Evolutionary conservation across 164 flowering plant genomes (phyloP), one percentile per base, ranked within the genome.

Genomic region (Nymphaea thermarum): DNA sequence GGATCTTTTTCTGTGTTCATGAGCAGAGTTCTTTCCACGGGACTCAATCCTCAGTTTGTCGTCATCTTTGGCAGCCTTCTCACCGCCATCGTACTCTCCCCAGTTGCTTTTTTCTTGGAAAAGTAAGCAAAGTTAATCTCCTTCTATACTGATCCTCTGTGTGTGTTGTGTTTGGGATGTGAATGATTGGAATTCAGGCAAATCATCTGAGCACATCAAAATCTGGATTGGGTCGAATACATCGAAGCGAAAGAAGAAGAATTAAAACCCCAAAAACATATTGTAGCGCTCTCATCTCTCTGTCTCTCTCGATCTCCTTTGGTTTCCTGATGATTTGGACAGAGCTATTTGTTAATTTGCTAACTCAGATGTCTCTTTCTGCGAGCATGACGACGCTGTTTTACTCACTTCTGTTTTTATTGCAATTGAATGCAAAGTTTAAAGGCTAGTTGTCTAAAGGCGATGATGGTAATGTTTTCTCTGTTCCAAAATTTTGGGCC

Each of bases 61-160:
- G 44, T 73, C 51, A 66, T 71, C 65, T 71, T 47, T 64, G 72
- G 66, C 12, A 71, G 66, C 65, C 66, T 78, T 45, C 60, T 66
- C 63, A 71, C 74, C 18, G 66, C 63, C 69, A 5, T 78, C 60
- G 8, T 78, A 47, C 68, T 72, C 45, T 57, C 66, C 6, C 78
- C 81, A 25, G 53, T 73, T 57, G 66, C 76, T 36, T 3, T 78
- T 16, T 47, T 3, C 64, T 75, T 75, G 51, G 81, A 78, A 62
- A 75, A 68, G 81, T 78, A 55, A 16, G 68, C 10, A 47, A 12
- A 47, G 11, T 47, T 6, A 12, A 47, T 6, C 12, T 12, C 55
- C 12, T 12, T 12, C 11, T 47, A 47, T 2, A 6, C 55, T 47
- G 55, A 47, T 47, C 2, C 2, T 4, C 12, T 47, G 55, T 47